These are phyloP conservation scores for Wickerhamiella infanticola DNA, from an alignment of 1,139 yeast species.

Conservation along the genomic window DNA sequence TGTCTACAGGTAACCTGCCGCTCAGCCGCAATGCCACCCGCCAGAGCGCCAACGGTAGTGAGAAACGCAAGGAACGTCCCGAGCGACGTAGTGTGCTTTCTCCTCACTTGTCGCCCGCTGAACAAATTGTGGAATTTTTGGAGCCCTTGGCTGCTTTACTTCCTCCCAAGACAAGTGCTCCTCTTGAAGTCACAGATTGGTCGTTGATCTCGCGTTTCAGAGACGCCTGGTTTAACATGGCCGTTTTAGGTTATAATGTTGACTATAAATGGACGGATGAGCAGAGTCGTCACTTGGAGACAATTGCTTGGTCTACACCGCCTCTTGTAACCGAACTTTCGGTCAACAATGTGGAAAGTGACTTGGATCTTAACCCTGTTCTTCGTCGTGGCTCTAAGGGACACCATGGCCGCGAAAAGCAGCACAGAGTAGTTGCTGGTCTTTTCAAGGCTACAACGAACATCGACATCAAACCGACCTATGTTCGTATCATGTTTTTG, in stretches of 20 bases:
- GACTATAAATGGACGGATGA: constrained; percentile 40
- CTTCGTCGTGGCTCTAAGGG: constrained; percentile 81
- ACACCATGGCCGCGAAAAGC: constrained; percentile 44
- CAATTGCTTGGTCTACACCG: constrained; percentile 79
- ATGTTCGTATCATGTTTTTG: constrained; percentile 70
- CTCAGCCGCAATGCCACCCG: not conserved
- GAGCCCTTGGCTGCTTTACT: constrained; percentile 62
- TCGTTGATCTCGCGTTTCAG: constrained; percentile 47
- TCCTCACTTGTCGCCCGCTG: not conserved
- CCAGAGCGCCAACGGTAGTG: not conserved
- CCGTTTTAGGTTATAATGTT: constrained; percentile 70
- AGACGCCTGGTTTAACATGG: constrained; percentile 89
- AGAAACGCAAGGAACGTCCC: not conserved
- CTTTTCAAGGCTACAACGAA: not conserved
- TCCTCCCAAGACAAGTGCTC: constrained; percentile 38
- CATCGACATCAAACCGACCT: constrained; percentile 1
- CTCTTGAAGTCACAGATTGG: constrained; percentile 29
- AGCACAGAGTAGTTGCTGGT: constrained; percentile 42
- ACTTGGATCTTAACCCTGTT: constrained; percentile 81
- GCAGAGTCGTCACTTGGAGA: constrained; percentile 36
- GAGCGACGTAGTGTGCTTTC: not conserved
- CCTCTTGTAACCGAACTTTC: constrained; percentile 82
- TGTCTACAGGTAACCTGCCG: not conserved
- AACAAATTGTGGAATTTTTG: constrained; percentile 40
- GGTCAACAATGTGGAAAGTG: constrained; percentile 78